Base-by-base conservation (phyloP, 2,329 filamentous ascomycete species). In the Fusarium globosum region DNA sequence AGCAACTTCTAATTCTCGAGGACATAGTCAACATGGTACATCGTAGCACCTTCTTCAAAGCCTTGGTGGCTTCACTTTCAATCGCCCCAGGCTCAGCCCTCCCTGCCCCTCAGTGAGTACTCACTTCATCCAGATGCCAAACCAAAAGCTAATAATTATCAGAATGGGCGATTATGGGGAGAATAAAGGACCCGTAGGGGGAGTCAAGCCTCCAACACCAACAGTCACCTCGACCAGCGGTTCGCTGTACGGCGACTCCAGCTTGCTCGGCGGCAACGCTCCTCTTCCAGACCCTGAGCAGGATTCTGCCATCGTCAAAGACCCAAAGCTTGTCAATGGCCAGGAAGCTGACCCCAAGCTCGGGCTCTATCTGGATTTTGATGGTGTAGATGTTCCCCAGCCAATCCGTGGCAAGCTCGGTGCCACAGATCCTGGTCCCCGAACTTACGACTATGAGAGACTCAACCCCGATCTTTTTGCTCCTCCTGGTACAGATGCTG, bases 101-200 rank as follows among this genome's bases (percentile, higher is more conserved):
- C 2, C 65, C 65, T 9, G 62, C 65, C 11, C 65, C 65, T 8
- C 65, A 68, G 65, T 68, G 21, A 42, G 65, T 61, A 11, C 4
- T 7, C 7, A 6, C 7, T 14, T 16, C n/a, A 12, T 18, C n/a
- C 18, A 28, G 2, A 20, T 20, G 4, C 14, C 5, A 0, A 6
- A 38, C 8, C 4, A 38, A 21, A 16, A n/a, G n/a, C 41, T 66
- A 43, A 61, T 1, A 4, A 33, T 1, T 14, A 33, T 33, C 1
- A 67, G 65, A 33, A 68, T 68, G 39, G 62, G 65, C n/a, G 36
- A 61, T n/a, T 68, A 68, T 48, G 65, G 65, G 21, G 65, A 68
- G 28, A 68, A 68, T n/a, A 48, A n/a, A 16, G 65, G 65, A 2
- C 62, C 52, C 7, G 65, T 68, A 12, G 65, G 52, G 1, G 65